Conservation (phyloP, 805 yeast genomes). For the Teunomyces kruisii region DNA sequence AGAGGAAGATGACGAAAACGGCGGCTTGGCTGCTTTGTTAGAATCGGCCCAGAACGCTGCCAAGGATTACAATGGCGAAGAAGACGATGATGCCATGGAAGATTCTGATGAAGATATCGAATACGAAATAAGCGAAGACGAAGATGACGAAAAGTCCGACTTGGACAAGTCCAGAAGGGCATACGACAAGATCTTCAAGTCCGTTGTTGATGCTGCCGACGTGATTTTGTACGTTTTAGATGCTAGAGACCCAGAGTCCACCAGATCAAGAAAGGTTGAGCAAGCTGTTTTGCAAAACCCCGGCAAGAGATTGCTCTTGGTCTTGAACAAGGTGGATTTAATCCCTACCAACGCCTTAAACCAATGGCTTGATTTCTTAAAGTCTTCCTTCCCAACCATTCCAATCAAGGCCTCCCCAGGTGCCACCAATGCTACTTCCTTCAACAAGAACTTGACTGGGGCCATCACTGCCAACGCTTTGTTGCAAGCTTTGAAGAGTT, state of each 20-base stretch:
- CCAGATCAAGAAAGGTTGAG: slow-evolving; percentile 90
- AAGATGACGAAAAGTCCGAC: slow-evolving; percentile 46
- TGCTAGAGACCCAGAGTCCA: slow-evolving; percentile 95
- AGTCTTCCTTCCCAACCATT: slow-evolving; percentile 84
- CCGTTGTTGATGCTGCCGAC: slow-evolving; percentile 90
- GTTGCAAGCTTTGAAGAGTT: slow-evolving; percentile 79
- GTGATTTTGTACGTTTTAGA: slow-evolving; percentile 91
- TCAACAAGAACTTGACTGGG: slow-evolving; percentile 71
- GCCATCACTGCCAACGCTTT: slow-evolving; percentile 71
- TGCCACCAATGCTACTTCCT: slow-evolving; percentile 65
- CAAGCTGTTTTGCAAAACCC: slow-evolving; percentile 80
- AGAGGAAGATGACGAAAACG: slow-evolving; percentile 40
- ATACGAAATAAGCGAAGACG: slow-evolving; percentile 42
- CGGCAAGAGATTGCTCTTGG: slow-evolving; percentile 79
- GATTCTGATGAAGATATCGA: slow-evolving; percentile 43
- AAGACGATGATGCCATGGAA: slow-evolving; percentile 25
- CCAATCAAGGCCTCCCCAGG: slow-evolving; percentile 82
- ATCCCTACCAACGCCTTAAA: slow-evolving; percentile 82
- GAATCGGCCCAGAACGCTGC: slow-evolving; percentile 93
- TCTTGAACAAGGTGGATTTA: slow-evolving; percentile 89
- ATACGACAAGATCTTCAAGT: slow-evolving; percentile 89
- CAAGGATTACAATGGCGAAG: slow-evolving; percentile 63
- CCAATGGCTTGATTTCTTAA: slow-evolving; percentile 79
- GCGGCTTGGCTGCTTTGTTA: slow-evolving; percentile 77
- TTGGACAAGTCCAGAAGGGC: slow-evolving; percentile 81